Base-by-base conservation (phyloP, 139 green algal genomes). In the Ettlia oleoabundans region DNA sequence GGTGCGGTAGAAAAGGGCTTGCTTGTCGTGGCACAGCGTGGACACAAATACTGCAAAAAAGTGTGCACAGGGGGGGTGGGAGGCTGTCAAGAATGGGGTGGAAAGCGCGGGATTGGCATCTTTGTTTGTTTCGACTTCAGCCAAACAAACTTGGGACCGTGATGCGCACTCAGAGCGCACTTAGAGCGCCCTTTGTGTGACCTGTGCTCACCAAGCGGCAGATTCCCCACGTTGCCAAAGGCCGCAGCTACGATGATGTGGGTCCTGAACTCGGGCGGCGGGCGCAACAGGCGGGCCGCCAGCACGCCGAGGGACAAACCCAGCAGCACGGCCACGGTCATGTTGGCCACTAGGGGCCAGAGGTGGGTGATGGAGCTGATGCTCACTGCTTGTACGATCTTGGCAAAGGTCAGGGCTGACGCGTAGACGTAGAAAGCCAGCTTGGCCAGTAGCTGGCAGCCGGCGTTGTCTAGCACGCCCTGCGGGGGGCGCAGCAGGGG, bases 271-370 rank as follows among this genome's bases (percentile, higher is more conserved):
- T 76, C n/a, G 5, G 22, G 28, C 8, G 81, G 73, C 43, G 64
- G 68, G 32, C 85, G 30, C 19, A 80, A 21, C 4, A 76, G 28
- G 37, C 42, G 63, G 24, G 30, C 33, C 42, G 80, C 15, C n/a
- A 80, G 21, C 53, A 51, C 13, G 21, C 85, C 85, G 6, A 84
- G 26, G 30, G 21, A 37, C 51, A 89, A 35, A 7, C 73, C 73
- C 38, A 80, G 22, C 24, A 69, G 0, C 1, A 80, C 42, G 73
- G 35, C 51, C 7, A 88, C 2, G 2, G 79, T 80, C 47, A 86
- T 86, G 65, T 86, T 88, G 21, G 42, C 52, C 28, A 88, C 47
- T 10, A 88, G 72, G 21, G 84, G 84, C 79, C 80, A 86, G 18
- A 88, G 61, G 62, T 84, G 47, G 24, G 26, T n/a, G 35, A 88